Base-by-base conservation (phyloP, 768 basidiomycete species). In the Pleurotus giganteus region DNA sequence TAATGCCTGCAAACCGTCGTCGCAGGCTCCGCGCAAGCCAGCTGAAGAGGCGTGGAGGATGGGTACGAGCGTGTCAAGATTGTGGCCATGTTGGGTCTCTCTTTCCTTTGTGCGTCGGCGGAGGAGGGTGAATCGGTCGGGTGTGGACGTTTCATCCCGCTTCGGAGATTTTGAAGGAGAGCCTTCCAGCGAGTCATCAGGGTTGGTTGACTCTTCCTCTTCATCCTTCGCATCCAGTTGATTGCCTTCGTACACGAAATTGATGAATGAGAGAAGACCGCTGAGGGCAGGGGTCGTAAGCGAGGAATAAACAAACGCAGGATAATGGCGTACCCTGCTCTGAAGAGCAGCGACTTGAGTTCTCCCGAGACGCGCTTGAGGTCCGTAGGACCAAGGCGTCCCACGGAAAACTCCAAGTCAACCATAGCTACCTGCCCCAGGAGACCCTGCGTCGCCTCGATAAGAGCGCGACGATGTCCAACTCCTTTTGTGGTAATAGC, bases 361-460 rank as follows among this genome's bases (percentile, higher is more conserved):
- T 75, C 74, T n/a, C 52, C 61, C 39, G 67, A 71, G 39, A 77
- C 61, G 43, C 67, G 67, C 58, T 72, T 71, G 42, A 79, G 61
- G 51, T 79, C 77, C 0, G 61, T 62, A 2, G 76, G 73, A 3
- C 77, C 75, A 6, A 79, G 66, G 2, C 73, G 65, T 2, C 77
- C 77, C n/a, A 74, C 56, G 15, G 75, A 76, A 4, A 72, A 55
- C 55, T 79, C 77, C 11, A 79, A 60, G 46, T 75, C 75, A 2
- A 72, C 69, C 37, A 74, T 59, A 27, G 65, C 68, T 43, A 75
- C 65, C 56, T 76, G 74, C 1, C 65, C 67, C 1, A 64, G 55
- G 4, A 77, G 67, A 2, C 53, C 65, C 19, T 73, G 68, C 0
- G 67, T 65, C 0, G 70, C 70, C 27, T 58, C 62, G 7, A 71